Evolutionary conservation across 139 green algal genomes (phyloP), one percentile per base, ranked within the genome.

Genomic region (Ettlia oleoabundans): DNA sequence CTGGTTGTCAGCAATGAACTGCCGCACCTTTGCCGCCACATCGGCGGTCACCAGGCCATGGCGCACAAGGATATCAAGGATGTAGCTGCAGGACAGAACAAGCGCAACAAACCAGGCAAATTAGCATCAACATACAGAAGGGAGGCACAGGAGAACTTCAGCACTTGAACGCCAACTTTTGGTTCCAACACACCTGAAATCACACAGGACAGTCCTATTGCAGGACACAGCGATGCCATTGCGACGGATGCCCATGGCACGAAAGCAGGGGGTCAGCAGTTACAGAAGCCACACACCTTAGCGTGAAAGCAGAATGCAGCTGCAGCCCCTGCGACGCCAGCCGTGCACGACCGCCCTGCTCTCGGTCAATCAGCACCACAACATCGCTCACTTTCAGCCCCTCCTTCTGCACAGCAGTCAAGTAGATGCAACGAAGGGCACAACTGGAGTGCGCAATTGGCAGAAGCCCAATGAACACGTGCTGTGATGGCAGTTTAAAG

Each of bases 291-390:
- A 4, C 72, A 0, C 73, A 80, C 73, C 52, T 86, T 22, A 96
- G 81, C 4, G 89, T 93, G 75, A 95, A 92, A 13, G 89, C 90
- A n/a, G 90, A 86, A 88, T 99, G 94, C 47, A 99, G 93, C 8
- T 79, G 80, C 21, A 99, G 90, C 32, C 86, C 88, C 67, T 96
- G 87, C 21, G 68, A 76, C 7, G 82, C 87, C 37, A 99, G 89
- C 86, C 96, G 87, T 5, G 86, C 90, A 37, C 84, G 78, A 18
- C 97, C 97, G 41, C 97, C 97, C 89, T 99, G 97, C 90, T 99
- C 89, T n/a, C 97, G 90, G 86, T 99, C 97, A 71, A 99, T 98
- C 8, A 99, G 92, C 53, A 99, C 97, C 63, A 98, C 97, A 37
- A 98, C 96, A 74, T 90, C 83, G 32, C 32, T 91, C 30, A 95